Evolutionary conservation across 2,329 filamentous ascomycete species (phyloP).

Genomic region (Epichloe sylvatica): DNA sequence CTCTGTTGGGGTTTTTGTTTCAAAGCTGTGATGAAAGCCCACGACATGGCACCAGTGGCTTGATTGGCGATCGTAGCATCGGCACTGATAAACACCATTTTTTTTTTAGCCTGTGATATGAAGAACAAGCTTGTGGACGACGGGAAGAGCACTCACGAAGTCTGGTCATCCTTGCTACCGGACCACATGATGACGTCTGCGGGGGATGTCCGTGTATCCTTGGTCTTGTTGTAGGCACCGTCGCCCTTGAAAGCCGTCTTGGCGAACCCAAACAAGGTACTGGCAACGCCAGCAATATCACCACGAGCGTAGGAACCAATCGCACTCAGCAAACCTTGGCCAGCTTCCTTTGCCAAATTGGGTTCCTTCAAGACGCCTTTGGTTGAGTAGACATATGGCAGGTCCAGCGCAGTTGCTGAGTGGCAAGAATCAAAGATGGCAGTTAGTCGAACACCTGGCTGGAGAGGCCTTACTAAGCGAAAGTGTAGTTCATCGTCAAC

Average conservation of each 20-base stretch:
- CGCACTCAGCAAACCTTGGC: slow-evolving; percentile 55
- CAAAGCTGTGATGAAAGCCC: slow-evolving; percentile 83
- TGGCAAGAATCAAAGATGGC: slow-evolving; percentile 75
- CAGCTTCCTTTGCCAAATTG: slow-evolving; percentile 67
- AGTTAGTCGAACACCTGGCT: slow-evolving; percentile 70
- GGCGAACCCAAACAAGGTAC: slow-evolving; percentile 66
- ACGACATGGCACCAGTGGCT: slow-evolving; percentile 96
- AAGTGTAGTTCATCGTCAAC: slow-evolving; percentile 68
- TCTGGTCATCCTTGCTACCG: slow-evolving; percentile 90
- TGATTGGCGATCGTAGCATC: slow-evolving; percentile 79
- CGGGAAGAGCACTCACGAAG: slow-evolving; percentile 39
- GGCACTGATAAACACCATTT: slow-evolving; percentile 38
- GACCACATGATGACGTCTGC: slow-evolving; percentile 98
- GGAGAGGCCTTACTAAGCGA: slow-evolving; percentile 62
- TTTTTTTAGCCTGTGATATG: too few species aligned
- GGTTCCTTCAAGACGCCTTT: slow-evolving; percentile 71
- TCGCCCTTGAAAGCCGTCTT: slow-evolving; percentile 78
- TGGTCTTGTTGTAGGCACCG: slow-evolving; percentile 62
- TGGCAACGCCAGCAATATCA: slow-evolving; percentile 69
- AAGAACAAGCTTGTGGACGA: too few species aligned
- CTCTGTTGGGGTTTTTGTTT: slow-evolving; percentile 91
- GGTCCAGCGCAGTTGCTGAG: slow-evolving; percentile 62
- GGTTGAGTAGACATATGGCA: slow-evolving; percentile 69
- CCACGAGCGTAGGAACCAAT: slow-evolving; percentile 70
- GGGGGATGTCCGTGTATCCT: slow-evolving; percentile 80